A percentile compares a stretch with the other conserved stretches of the same genome.
These are phyloP conservation scores for Aspergillus thermomutatus DNA, from an alignment of 2,329 filamentous ascomycete species.

Conservation along the genomic window DNA sequence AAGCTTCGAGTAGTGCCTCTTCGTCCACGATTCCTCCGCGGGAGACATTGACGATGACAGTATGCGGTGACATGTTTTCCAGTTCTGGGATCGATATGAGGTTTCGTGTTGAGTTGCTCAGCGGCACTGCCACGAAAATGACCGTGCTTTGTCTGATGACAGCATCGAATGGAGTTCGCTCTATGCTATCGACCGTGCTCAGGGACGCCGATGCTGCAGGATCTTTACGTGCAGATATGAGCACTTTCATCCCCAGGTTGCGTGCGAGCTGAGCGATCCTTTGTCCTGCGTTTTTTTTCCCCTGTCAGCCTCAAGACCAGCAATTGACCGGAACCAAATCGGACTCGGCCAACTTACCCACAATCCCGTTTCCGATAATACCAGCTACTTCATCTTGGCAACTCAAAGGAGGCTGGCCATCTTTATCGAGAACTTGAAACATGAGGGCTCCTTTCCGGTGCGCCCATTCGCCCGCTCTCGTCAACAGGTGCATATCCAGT, in stretches of 20 bases:
- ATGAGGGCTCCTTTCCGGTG: slow-evolving; percentile 36
- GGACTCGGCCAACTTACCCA: slow-evolving; percentile 33
- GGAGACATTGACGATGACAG: slow-evolving; percentile 49
- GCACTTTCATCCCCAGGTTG: slow-evolving; percentile 48
- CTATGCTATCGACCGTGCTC: slow-evolving; percentile 5
- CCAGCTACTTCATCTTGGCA: slow-evolving; percentile 49
- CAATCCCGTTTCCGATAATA: slow-evolving; percentile 49
- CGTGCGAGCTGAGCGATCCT: slow-evolving; percentile 44
- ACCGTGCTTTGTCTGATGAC: slow-evolving; percentile 29
- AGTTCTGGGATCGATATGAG: slow-evolving; percentile 41
- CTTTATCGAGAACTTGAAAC: slow-evolving; percentile 19
- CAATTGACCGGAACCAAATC: neutral
- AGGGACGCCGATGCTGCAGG: slow-evolving; percentile 11
- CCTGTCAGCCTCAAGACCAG: slow-evolving; percentile 5
- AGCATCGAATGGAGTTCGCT: slow-evolving; percentile 25
- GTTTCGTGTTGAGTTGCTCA: slow-evolving; percentile 30
- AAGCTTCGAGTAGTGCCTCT: slow-evolving; percentile 43
- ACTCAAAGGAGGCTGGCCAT: slow-evolving; percentile 40
- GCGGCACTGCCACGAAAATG: slow-evolving; percentile 30
- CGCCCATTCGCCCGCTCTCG: slow-evolving; percentile 39
- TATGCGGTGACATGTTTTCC: slow-evolving; percentile 42
- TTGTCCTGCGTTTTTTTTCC: slow-evolving; percentile 26
- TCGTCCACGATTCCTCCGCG: slow-evolving; percentile 53
- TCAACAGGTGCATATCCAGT: slow-evolving; percentile 35
- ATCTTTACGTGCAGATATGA: slow-evolving; percentile 48